Evolutionary conservation across 768 basidiomycete species (phyloP).

Genomic region (Lactarius indigo): DNA sequence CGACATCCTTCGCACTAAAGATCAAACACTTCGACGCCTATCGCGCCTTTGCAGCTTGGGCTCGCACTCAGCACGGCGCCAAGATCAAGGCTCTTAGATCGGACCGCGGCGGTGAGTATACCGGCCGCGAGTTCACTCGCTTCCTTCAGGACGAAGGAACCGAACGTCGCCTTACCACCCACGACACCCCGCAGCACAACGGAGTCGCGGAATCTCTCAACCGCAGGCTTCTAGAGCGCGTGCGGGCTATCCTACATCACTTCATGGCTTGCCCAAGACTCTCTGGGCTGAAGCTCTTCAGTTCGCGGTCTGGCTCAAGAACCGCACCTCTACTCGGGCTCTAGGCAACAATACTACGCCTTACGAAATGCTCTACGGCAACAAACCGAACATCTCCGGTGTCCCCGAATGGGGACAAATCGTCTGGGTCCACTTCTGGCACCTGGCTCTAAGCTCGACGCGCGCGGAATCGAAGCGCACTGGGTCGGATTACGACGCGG

Average conservation of each 20-base stretch:
- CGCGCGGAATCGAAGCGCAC: constrained; percentile 9
- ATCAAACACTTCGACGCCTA: neutral
- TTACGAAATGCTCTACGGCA: constrained; percentile 25
- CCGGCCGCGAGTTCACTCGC: neutral
- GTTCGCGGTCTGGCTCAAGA: constrained; percentile 22
- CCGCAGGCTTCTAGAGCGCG: neutral
- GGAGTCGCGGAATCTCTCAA: neutral
- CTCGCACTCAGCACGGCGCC: neutral
- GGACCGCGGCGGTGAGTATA: neutral
- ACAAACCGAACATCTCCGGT: constrained; percentile 30
- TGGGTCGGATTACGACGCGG: constrained; percentile 37
- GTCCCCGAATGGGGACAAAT: constrained; percentile 17
- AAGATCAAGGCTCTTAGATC: neutral
- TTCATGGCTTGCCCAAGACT: constrained; percentile 22
- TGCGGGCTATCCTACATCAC: neutral
- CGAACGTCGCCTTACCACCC: too few species aligned
- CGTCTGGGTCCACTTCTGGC: constrained; percentile 23
- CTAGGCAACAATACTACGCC: constrained; percentile 28
- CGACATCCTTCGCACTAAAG: neutral
- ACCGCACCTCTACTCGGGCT: constrained; percentile 21
- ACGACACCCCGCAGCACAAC: constrained; percentile 1
- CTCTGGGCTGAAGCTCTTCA: constrained; percentile 31
- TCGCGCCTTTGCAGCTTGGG: neutral
- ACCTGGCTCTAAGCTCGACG: constrained; percentile 20
- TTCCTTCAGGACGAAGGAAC: neutral